Evolutionary conservation across 176 grass and related monocot genomes (phyloP).

Genomic region (Phyllostachys edulis): DNA sequence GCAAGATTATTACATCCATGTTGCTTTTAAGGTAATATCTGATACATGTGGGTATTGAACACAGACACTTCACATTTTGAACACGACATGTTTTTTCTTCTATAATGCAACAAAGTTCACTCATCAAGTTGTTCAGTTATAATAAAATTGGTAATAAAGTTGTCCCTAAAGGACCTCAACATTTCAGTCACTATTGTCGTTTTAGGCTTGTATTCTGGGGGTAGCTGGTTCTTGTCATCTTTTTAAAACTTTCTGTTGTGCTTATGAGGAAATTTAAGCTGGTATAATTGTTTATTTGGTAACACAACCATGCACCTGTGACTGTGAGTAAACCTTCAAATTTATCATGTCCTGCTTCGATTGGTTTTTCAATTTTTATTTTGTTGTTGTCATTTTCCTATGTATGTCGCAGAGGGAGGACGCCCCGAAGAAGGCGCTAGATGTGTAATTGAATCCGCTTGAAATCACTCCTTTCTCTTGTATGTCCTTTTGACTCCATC

Average conservation of each 20-base stretch:
- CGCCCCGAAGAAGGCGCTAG: conserved; percentile 25
- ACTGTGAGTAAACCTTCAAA: conserved; percentile 21
- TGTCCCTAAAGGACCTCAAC: not conserved
- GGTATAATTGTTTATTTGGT: not conserved
- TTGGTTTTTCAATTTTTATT: conserved; percentile 20
- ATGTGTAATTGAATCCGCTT: conserved; percentile 25
- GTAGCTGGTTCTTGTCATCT: not conserved
- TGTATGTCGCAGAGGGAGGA: conserved; percentile 39
- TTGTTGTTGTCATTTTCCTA: conserved; percentile 7
- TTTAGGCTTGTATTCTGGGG: not conserved
- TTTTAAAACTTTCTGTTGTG: conserved; percentile 1
- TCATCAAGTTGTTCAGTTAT: conserved; percentile 13
- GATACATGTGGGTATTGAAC: not conserved
- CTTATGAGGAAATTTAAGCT: not conserved
- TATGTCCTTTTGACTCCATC: conserved; percentile 20
- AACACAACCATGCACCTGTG: not conserved
- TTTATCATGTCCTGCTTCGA: not conserved
- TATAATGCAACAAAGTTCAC: not conserved
- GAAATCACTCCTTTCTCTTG: not conserved
- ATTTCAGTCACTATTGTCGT: not conserved
- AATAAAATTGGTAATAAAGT: not conserved
- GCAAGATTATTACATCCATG: conserved; percentile 84
- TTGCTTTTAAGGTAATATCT: conserved; percentile 74
- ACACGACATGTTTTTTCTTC: not conserved
- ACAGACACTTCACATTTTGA: not conserved